Evolutionary conservation across 768 basidiomycete species (phyloP), one percentile per base, ranked within the genome.

Genomic region (Cystofilobasidium macerans): DNA sequence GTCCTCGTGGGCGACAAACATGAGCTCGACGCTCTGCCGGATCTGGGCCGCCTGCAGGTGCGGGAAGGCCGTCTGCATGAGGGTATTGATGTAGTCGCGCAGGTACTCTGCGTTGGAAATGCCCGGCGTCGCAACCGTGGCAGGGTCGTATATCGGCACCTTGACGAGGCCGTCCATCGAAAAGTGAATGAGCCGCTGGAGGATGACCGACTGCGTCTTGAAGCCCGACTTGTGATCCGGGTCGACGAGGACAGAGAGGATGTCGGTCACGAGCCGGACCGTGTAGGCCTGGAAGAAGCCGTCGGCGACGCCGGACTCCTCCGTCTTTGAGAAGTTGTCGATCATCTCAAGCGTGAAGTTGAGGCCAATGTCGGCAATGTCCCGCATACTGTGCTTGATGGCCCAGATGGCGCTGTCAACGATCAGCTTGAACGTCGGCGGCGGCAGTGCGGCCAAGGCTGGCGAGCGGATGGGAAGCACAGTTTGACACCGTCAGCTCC

Each of bases 321-420:
- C 87, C 9, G 89, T 83, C 56, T 81, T 66, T 14, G 90, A 86
- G 72, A 99, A 94, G 78, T 97, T 98, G 79, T 97, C 90, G 74
- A 97, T 82, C 28, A 97, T 85, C 78, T 97, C 93, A 71, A 91
- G 78, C 72, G 87, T 90, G 75, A 97, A 75, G 70, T 76, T 77
- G 40, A 80, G 67, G 26, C 79, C 80, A 48, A 86, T 88, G 74
- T 98, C 94, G 6, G 91, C 89, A 69, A 99, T 95, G 76, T 98
- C 94, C 62, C 94, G 84, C 90, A 95, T 92, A 20, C 90, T 97
- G 78, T 99, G 95, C 77, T 99, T 99, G 80, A 97, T 94, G n/a
- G 92, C 94, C 94, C 95, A 99, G 60, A 94, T 86, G 70, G 97
- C 88, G 68, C 90, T 92, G 76, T 98, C 94, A 85, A 95, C 97